phyloP scores from a whole-genome alignment of 2,329 filamentous ascomycete species.

The Scedosporium minutisporum region DNA sequence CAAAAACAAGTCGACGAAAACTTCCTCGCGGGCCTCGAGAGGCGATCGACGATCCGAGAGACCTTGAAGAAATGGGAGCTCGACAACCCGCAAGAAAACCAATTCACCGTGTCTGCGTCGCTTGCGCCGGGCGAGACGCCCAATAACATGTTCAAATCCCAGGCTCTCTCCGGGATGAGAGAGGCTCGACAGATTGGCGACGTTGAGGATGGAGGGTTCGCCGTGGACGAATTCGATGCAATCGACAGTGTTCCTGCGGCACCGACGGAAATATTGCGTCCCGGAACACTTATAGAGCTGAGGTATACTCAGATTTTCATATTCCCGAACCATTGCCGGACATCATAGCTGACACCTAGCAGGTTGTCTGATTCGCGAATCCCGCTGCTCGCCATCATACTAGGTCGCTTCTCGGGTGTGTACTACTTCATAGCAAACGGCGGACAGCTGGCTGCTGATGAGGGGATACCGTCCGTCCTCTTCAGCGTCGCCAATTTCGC shows the following conservation, averaged over 20 bases:
- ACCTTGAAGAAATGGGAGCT: conserved; percentile 5
- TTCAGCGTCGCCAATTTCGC: conserved; percentile 43
- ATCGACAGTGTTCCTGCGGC: neutral
- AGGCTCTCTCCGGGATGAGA: neutral
- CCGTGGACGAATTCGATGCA: neutral
- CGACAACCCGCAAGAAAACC: conserved; percentile 3
- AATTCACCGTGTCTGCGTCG: conserved; percentile 4
- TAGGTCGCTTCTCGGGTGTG: conserved; percentile 39
- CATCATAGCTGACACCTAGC: conserved; percentile 3
- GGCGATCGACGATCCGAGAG: neutral
- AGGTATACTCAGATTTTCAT: neutral
- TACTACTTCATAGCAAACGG: conserved; percentile 45
- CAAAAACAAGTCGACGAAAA: neutral
- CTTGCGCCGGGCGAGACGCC: conserved; percentile 6
- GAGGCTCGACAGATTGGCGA: neutral
- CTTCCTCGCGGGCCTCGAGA: neutral
- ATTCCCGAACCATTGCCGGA: neutral
- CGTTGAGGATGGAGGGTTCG: neutral
- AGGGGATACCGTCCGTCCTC: conserved; percentile 28
- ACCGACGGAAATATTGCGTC: neutral
- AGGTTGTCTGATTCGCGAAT: conserved; percentile 29
- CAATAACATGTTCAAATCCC: conserved; percentile 1
- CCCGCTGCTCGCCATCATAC: conserved; percentile 40
- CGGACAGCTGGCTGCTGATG: conserved; percentile 37
- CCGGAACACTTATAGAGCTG: conserved; percentile 9